Base-by-base conservation (phyloP, 1,139 yeast genomes). In the Candida sp. region DNA sequence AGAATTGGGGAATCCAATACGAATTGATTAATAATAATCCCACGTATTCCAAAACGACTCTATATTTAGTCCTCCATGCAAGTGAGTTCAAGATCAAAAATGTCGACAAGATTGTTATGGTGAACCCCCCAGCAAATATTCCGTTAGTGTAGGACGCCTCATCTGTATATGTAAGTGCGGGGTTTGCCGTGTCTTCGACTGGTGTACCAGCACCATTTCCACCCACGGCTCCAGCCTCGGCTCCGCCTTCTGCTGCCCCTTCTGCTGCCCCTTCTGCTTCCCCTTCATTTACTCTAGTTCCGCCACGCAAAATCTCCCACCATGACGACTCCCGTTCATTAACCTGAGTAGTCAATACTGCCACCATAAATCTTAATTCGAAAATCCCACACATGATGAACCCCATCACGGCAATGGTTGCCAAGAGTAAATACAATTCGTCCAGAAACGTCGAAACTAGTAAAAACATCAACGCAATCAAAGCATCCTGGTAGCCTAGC, bases 1-100 rank as follows among this genome's bases (percentile, higher is more conserved):
- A 79, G 41, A 89, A 84, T 60, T 91, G 99, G 0, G 97, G 97
- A n/a, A 86, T 53, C 97, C 97, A 91, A 52, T 79, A 82, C 0
- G 96, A 87, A 58, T 82, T 87, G 29, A 84, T 57, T 1, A 73
- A 45, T 2, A 82, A 48, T 5, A 84, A 58, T 1, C 78, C 66
- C 1, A 75, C 44, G 46, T 77, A 81, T 57, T 89, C 96, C 56
- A 83, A 79, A 3, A 70, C 54, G 21, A 63, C 62, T 44, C 97
- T 70, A 38, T 79, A 64, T 11, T 62, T 64, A 27, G 70, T 68
- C 33, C 93, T 81, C 95, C 95, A 88, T 33, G 79, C 63, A 2
- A 76, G 58, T 1, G 89, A 73, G 45, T 80, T 81, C 36, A 84
- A 50, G 0, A 85, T 64, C 4, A 85, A 49, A 52, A 87, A 79